Percentiles rank a stretch among this genome's conserved stretches.
These are phyloP conservation scores for Striga hermonthica DNA, from an alignment of 305 asterid species.

Conservation along the genomic window DNA sequence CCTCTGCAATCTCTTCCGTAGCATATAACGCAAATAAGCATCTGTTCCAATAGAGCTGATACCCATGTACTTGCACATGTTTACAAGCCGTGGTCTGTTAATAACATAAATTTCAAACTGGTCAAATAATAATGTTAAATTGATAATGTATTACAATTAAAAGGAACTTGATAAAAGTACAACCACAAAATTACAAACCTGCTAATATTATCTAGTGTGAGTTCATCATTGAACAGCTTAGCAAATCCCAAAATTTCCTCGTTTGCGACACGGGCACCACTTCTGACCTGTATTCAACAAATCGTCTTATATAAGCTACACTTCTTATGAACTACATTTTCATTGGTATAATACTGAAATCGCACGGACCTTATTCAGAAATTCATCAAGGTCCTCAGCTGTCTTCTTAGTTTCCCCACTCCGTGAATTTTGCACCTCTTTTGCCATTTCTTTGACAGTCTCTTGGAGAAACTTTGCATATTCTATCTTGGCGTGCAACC, in stretches of 20 bases:
- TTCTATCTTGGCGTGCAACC: constrained; percentile 77
- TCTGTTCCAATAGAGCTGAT: constrained; percentile 75
- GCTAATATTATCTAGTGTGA: constrained; percentile 88
- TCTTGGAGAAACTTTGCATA: constrained; percentile 96
- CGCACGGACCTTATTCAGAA: constrained; percentile 65
- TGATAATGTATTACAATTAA: constrained; percentile 12
- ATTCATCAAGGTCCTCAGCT: constrained; percentile 93
- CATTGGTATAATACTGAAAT: constrained; percentile 20
- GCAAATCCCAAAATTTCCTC: constrained; percentile 86
- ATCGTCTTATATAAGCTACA: constrained; percentile 18
- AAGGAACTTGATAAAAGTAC: constrained; percentile 18
- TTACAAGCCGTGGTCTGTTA: constrained; percentile 79
- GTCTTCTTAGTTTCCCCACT: constrained; percentile 86
- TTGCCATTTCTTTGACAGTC: constrained; percentile 92
- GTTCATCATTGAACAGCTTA: constrained; percentile 87
- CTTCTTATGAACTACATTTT: constrained; percentile 23
- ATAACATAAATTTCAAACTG: constrained; percentile 9
- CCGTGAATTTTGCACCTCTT: constrained; percentile 85
- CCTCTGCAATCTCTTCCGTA: constrained; percentile 75
- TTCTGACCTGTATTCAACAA: constrained; percentile 60
- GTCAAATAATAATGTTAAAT: constrained; percentile 15
- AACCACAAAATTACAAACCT: constrained; percentile 41
- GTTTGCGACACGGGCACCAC: constrained; percentile 71
- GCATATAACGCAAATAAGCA: constrained; percentile 79
- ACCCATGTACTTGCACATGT: constrained; percentile 96